Base-by-base conservation (phyloP, 305 asterid genomes). In the Fraxinus angustifolia region DNA sequence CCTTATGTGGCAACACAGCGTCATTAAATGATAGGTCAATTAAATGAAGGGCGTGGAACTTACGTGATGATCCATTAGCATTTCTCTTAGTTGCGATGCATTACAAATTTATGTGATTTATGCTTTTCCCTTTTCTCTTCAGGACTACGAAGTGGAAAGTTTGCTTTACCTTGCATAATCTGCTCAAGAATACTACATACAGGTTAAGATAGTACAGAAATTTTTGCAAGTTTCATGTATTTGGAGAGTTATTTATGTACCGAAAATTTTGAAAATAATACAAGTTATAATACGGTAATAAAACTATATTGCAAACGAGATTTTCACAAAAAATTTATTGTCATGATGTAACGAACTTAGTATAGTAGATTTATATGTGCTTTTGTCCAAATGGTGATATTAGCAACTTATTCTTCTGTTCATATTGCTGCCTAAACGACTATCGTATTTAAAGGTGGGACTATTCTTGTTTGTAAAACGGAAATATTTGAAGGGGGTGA, bases 171-270 rank as follows among this genome's bases (percentile, higher is more conserved):
- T 68, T 68, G 72, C 81, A 78, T 50, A 35, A 84, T 76, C 70
- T 70, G 77, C 76, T 78, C 78, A 62, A 50, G 80, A 85, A 74
- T 76, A 79, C 76, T 31, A 80, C 76, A 45, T 77, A 81, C 89
- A 81, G 83, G 80, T 82, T 81, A 84, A 84, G 88, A 79, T 79
- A 79, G 81, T 82, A 68, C 40, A 77, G 75, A 77, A 78, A 72
- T 68, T 86, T 78, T 77, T 76, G 65, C 34, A 75, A 73, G 30
- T 48, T 48, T 73, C 53, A 56, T 68, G 80, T 62, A 84, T 74
- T 75, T 73, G 85, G 79, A 76, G 86, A 78, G 83, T 70, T 76
- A 48, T 74, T 67, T 74, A 58, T 75, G 74, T 79, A 73, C 75
- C 31, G 8, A 79, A 83, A 80, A 73, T 80, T 83, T 81, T 80